These are phyloP conservation scores for Neurospora sp. DNA, from an alignment of 495 filamentous ascomycete genomes.

Conservation along the genomic window DNA sequence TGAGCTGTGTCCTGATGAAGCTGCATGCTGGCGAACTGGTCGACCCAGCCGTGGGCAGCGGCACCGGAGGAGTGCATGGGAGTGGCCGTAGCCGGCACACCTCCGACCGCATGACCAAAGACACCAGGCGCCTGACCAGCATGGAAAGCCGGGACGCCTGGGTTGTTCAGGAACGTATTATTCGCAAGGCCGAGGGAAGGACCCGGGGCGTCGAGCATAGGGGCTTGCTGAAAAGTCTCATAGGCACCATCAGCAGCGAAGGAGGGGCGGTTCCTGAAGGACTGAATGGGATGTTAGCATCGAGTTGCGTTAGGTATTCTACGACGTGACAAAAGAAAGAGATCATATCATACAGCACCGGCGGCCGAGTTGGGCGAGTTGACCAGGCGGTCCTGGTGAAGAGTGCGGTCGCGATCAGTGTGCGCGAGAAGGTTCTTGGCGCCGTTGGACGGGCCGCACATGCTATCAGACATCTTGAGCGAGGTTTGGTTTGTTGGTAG, in stretches of 20 bases:
- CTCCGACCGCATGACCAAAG: neutral
- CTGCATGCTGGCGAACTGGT: conserved; percentile 19
- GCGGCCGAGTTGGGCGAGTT: conserved; percentile 10
- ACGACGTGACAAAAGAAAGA: neutral
- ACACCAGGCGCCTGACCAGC: neutral
- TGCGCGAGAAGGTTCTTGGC: conserved; percentile 80
- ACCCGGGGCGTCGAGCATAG: neutral
- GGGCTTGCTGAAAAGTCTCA: conserved; percentile 13
- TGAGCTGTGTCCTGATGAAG: conserved; percentile 1
- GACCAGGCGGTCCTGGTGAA: conserved; percentile 68
- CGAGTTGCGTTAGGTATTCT: neutral
- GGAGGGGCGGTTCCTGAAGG: conserved; percentile 18
- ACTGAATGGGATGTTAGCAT: conserved; percentile 9
- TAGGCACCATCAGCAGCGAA: conserved; percentile 11
- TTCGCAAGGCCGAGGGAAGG: neutral
- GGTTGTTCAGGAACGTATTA: conserved; percentile 4
- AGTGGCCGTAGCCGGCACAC: neutral
- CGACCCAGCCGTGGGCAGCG: conserved; percentile 15
- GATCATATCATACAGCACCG: conserved; percentile 6
- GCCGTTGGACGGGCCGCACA: conserved; percentile 86
- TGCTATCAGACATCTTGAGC: conserved; percentile 57
- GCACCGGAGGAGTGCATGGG: conserved; percentile 2
- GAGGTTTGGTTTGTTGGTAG: conserved; percentile 8
- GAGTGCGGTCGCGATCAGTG: conserved; percentile 59
- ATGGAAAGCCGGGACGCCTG: neutral